These are phyloP conservation scores for Penicillium robsamsonii DNA, from an alignment of 495 filamentous ascomycete species.

Conservation along the genomic window DNA sequence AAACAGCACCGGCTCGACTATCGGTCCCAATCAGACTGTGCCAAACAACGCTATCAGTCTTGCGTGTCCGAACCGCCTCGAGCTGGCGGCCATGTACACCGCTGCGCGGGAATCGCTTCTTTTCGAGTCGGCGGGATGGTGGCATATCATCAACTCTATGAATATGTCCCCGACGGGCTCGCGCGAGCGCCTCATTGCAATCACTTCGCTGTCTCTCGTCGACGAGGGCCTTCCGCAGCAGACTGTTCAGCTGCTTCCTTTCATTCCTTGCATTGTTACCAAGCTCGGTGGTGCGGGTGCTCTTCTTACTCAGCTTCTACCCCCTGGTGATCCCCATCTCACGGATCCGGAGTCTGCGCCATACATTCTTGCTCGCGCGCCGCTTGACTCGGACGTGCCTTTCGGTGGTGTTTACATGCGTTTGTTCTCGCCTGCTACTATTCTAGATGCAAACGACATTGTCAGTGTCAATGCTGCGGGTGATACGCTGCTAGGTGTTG, in stretches of 20 bases:
- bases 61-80: conserved; percentile 76
- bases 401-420: conserved; percentile 85
- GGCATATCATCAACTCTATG: conserved; percentile 71
- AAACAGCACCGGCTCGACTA: conserved; percentile 21
- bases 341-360: conserved; percentile 56
- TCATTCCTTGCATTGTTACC: conserved; percentile 76
- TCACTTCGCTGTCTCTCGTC: conserved; percentile 62
- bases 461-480: conserved; percentile 93
- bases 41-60: conserved; percentile 66
- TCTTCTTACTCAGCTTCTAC: conserved; percentile 69
- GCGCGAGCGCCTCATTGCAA: conserved; percentile 59
- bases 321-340: conserved; percentile 60
- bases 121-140: conserved; percentile 70
- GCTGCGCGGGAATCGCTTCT: conserved; percentile 60
- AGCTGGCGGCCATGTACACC: conserved; percentile 73
- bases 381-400: conserved; percentile 40
- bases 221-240: conserved; percentile 80
- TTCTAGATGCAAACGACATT: conserved; percentile 57
- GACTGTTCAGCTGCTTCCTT: conserved; percentile 81
- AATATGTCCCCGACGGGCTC: conserved; percentile 56
- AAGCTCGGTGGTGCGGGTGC: conserved; percentile 83
- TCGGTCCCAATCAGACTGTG: conserved; percentile 44
- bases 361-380: conserved; percentile 64
- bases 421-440: conserved; percentile 66
- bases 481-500: conserved; percentile 83